Evolutionary conservation across 805 yeast species (phyloP).

Genomic region (Wickerhamomyces sydowiorum): DNA sequence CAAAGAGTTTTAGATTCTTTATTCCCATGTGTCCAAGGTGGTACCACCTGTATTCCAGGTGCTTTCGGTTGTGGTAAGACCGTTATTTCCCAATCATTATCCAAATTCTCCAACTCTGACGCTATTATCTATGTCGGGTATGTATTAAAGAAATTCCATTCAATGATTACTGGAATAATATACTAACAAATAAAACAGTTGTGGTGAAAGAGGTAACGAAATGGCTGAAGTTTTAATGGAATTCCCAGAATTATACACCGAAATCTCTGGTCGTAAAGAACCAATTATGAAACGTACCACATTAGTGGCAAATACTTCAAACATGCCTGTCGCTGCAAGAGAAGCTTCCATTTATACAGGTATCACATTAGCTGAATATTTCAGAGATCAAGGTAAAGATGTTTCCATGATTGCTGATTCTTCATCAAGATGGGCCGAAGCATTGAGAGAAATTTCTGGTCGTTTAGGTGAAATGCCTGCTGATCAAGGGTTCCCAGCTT

Average conservation of each 20-base stretch:
- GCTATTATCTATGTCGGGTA: conserved; percentile 85
- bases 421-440: conserved; percentile 99
- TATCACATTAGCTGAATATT: conserved; percentile 96
- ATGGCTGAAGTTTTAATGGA: conserved; percentile 99
- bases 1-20: conserved; percentile 97
- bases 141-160: too few relatives aligned
- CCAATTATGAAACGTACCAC: conserved; percentile 99
- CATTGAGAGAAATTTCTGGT: conserved; percentile 98
- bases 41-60: conserved; percentile 99
- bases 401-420: conserved; percentile 99
- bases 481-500: conserved; percentile 99
- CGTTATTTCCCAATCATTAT: conserved; percentile 94
- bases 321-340: conserved; percentile 99
- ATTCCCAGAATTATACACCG: conserved; percentile 95
- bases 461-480: conserved; percentile 99
- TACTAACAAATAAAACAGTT: too few relatives aligned
- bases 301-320: conserved; percentile 96
- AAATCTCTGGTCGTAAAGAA: conserved; percentile 87
- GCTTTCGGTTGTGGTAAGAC: conserved; percentile 99
- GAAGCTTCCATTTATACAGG: conserved; percentile 99
- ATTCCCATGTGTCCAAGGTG: conserved; percentile 99
- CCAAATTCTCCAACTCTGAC: conserved; percentile 65
- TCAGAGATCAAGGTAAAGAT: conserved; percentile 99
- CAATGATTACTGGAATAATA: too few relatives aligned
- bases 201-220: conserved; percentile 98